Conservation (phyloP, 2,329 filamentous ascomycete genomes). For the Coleophoma crateriformis region DNA sequence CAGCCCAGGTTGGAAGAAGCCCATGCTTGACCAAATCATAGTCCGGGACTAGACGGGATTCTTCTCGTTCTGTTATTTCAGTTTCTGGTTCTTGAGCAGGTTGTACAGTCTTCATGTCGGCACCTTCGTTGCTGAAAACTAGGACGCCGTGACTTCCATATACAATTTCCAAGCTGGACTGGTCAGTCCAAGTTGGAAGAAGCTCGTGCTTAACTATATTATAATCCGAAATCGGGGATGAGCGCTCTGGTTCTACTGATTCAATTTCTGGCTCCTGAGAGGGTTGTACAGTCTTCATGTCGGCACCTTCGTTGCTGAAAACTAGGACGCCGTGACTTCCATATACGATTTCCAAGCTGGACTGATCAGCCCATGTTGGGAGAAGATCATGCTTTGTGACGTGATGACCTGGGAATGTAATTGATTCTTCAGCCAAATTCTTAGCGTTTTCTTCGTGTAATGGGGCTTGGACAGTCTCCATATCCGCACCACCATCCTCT, state of each 20-base stretch:
- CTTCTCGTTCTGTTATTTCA: neutral
- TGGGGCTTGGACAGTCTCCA: neutral
- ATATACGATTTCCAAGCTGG: neutral
- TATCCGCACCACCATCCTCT: conserved; percentile 2
- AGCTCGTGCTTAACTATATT: neutral
- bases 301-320: conserved; percentile 1
- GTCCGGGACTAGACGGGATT: neutral
- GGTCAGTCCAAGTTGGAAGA: conserved; percentile 3
- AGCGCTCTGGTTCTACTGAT: neutral
- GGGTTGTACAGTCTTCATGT: neutral
- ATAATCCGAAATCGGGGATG: neutral
- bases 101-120: neutral
- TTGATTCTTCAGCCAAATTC: neutral
- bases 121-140: conserved; percentile 1
- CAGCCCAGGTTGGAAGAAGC: neutral
- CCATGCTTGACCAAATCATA: neutral
- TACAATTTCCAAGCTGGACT: neutral
- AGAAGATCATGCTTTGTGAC: neutral
- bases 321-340: conserved; percentile 3
- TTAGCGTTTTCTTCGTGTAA: neutral
- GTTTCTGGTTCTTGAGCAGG: neutral
- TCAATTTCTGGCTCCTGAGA: neutral
- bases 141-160: conserved; percentile 3
- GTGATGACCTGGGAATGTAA: neutral
- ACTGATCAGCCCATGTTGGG: conserved; percentile 3